Percentiles rank a stretch among this genome's conserved stretches.
phyloP scores from a whole-genome alignment of 768 basidiomycete species.

The Dendrothele bispora region DNA sequence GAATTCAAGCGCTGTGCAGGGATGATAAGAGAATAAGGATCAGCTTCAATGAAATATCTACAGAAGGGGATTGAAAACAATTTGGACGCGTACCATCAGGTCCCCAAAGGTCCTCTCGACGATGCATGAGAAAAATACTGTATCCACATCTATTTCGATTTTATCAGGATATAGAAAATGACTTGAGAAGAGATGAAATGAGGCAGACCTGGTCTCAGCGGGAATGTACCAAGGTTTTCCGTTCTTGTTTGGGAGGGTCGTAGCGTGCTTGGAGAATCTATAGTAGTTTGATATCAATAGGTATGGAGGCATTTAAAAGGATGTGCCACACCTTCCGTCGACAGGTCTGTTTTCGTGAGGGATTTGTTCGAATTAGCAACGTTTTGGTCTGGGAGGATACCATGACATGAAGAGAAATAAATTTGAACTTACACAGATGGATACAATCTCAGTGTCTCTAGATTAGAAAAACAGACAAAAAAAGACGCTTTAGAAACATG shows the following conservation, averaged over 20 bases:
- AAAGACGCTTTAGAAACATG: background rate
- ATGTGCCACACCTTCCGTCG: no score
- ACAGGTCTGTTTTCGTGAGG: no score
- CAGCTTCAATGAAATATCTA: background rate
- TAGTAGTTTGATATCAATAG: constrained; percentile 19
- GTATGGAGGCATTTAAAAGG: no score
- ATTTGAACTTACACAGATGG: constrained; percentile 55
- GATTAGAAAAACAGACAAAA: no score
- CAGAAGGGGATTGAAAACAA: no score
- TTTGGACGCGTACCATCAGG: constrained; percentile 71
- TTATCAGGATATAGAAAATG: no score
- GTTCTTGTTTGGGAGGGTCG: constrained; percentile 18
- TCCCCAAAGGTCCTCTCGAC: constrained; percentile 64
- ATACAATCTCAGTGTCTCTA: constrained; percentile 54
- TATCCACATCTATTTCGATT: constrained; percentile 39
- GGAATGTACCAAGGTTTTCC: constrained; percentile 28
- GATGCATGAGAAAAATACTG: constrained; percentile 58
- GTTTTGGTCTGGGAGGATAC: no score
- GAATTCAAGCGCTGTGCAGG: constrained; percentile 47
- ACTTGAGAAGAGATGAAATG: background rate
- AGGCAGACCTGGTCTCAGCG: constrained; percentile 24
- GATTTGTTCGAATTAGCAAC: no score
- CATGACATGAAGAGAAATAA: no score
- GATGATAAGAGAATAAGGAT: background rate
- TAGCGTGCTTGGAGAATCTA: no score